Conservation (phyloP, 108 stramenopile genomes). For the Cyclotella distinguenda region DNA sequence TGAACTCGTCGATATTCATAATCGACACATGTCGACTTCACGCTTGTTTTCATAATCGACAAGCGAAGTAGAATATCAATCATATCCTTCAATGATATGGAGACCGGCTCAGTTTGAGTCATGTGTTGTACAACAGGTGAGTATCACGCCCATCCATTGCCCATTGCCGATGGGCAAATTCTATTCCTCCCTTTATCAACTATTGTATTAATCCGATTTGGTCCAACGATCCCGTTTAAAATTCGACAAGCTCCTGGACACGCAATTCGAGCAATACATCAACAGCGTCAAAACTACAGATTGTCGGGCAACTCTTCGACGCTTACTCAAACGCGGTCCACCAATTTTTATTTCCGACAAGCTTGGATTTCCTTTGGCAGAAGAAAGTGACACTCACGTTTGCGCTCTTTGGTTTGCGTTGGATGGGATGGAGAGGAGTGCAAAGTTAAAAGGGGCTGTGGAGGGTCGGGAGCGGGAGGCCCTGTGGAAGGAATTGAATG, state of each 20-base stretch:
- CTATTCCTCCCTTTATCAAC: too few species aligned
- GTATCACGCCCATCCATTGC: too few species aligned
- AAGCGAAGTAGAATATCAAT: slow-evolving; percentile 67
- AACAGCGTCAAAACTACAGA: slow-evolving; percentile 67
- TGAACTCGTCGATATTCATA: too few species aligned
- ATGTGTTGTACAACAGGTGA: slow-evolving; percentile 60
- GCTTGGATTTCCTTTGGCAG: slow-evolving; percentile 63
- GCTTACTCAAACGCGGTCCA: slow-evolving; percentile 70
- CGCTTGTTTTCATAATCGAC: not conserved
- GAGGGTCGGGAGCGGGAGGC: slow-evolving; percentile 71
- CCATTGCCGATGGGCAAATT: too few species aligned
- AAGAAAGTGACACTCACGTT: slow-evolving; percentile 67
- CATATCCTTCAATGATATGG: slow-evolving; percentile 72
- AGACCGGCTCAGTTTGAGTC: slow-evolving; percentile 62
- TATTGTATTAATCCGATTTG: not conserved
- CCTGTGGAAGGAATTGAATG: slow-evolving; percentile 67
- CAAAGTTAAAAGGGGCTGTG: slow-evolving; percentile 65
- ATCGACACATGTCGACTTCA: too few species aligned
- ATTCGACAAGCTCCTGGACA: slow-evolving; percentile 26
- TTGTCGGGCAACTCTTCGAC: slow-evolving; percentile 79
- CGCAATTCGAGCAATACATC: slow-evolving; percentile 57
- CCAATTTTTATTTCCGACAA: slow-evolving; percentile 72
- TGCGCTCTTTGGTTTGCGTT: slow-evolving; percentile 66
- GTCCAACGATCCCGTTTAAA: not conserved
- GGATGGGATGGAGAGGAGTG: slow-evolving; percentile 55